Evolutionary conservation across 768 basidiomycete genomes (phyloP).

Genomic region (Lactifluus hygrophoroides): DNA sequence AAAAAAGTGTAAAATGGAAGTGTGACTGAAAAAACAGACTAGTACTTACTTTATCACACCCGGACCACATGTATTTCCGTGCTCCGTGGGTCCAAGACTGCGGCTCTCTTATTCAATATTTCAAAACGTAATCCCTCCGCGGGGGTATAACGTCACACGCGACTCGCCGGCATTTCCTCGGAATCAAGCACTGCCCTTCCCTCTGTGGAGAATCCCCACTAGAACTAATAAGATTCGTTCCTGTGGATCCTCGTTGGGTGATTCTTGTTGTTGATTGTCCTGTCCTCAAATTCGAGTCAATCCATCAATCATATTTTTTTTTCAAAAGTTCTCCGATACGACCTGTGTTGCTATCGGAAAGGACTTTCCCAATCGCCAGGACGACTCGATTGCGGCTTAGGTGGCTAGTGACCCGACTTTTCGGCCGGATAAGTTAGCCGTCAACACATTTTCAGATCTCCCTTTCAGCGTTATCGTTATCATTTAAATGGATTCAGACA

Average conservation of each 20-base stretch:
- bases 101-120: neutral
- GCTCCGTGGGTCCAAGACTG: neutral
- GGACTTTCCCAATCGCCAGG: neutral
- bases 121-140: neutral
- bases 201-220: neutral
- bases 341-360: neutral
- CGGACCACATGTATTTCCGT: neutral
- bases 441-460: neutral
- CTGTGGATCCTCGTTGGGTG: neutral
- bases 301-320: neutral
- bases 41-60: conserved; percentile 7
- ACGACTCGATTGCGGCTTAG: neutral
- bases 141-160: neutral
- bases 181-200: neutral
- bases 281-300: neutral
- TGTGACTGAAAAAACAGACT: neutral
- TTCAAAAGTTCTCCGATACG: neutral
- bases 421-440: neutral
- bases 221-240: neutral
- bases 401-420: neutral
- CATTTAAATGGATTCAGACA: no score
- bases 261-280: neutral
- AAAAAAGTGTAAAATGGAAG: conserved; percentile 8
- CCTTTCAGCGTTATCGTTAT: neutral
- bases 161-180: neutral